Percentiles rank a stretch among this genome's conserved stretches.
Conservation (phyloP, 1,139 yeast species). For the Debaryomyces sp. region DNA sequence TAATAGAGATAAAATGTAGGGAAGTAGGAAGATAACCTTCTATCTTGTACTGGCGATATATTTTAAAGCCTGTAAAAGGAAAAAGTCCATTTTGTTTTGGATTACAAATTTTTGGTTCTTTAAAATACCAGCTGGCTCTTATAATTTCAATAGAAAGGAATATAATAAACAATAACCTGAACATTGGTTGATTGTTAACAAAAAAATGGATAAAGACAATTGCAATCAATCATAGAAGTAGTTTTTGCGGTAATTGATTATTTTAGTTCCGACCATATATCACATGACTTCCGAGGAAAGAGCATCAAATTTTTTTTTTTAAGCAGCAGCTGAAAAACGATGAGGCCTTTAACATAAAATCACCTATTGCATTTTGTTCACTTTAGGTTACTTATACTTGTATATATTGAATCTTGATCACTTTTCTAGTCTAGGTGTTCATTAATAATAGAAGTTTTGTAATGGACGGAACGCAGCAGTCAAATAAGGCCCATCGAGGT, state of each 20-base stretch:
- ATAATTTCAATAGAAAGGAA: not conserved
- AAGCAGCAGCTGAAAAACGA: constrained; percentile 4
- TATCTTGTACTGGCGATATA: constrained; percentile 54
- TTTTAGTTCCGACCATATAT: not conserved
- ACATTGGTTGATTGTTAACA: not conserved
- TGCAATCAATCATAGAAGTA: not conserved
- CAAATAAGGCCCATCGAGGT: constrained; percentile 63
- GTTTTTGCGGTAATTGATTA: constrained; percentile 14
- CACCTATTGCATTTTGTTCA: constrained; percentile 1
- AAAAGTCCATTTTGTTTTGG: constrained; percentile 29
- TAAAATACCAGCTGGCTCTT: constrained; percentile 22
- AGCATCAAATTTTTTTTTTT: constrained; percentile 9
- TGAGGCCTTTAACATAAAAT: constrained; percentile 4
- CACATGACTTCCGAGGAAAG: constrained; percentile 6
- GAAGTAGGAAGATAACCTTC: constrained; percentile 42
- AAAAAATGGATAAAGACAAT: not conserved
- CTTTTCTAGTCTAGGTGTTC: not conserved
- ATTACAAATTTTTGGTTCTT: constrained; percentile 39
- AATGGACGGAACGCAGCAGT: constrained; percentile 45
- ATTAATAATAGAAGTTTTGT: not conserved
- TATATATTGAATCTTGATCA: not conserved
- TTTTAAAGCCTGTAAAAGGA: constrained; percentile 62
- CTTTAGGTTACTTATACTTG: not conserved
- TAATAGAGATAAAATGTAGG: constrained; percentile 50
- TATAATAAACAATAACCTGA: not conserved